Evolutionary conservation across 2,329 filamentous ascomycete species (phyloP).

Genomic region (Talaromyces atroroseus): DNA sequence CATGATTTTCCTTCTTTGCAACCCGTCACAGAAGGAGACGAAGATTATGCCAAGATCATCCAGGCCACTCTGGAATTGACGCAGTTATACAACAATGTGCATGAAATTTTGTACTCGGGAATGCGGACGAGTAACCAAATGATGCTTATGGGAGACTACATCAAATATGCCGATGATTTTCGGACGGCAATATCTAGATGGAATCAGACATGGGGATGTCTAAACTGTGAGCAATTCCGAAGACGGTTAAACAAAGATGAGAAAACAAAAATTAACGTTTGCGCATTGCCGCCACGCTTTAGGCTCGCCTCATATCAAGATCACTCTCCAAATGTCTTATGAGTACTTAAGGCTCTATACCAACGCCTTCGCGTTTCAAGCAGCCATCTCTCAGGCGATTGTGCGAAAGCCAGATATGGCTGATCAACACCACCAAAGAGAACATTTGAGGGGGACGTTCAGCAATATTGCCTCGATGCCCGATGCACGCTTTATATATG

Average conservation of each 20-base stretch:
- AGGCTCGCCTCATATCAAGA: slow-evolving; percentile 61
- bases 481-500: slow-evolving; percentile 62
- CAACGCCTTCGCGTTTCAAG: slow-evolving; percentile 71
- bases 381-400: slow-evolving; percentile 53
- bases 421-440: slow-evolving; percentile 31
- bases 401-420: slow-evolving; percentile 35
- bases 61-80: slow-evolving; percentile 67
- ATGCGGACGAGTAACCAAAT: slow-evolving; percentile 64
- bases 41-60: slow-evolving; percentile 64
- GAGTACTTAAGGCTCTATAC: slow-evolving; percentile 69
- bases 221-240: slow-evolving; percentile 49
- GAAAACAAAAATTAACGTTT: slow-evolving; percentile 14
- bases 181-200: slow-evolving; percentile 62
- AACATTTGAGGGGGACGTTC: slow-evolving; percentile 42
- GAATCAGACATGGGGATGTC: slow-evolving; percentile 64
- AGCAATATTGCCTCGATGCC: slow-evolving; percentile 55
- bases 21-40: slow-evolving; percentile 53
- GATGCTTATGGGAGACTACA: slow-evolving; percentile 66
- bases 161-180: slow-evolving; percentile 71
- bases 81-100: slow-evolving; percentile 67
- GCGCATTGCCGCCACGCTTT: background rate
- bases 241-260: background rate
- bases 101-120: slow-evolving; percentile 68
- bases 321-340: slow-evolving; percentile 63
- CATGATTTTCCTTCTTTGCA: slow-evolving; percentile 64